Evolutionary conservation across 192 early-diverging fungal genomes (phyloP), one percentile per base, ranked within the genome.

Genomic region (Chytriomyces sp.): DNA sequence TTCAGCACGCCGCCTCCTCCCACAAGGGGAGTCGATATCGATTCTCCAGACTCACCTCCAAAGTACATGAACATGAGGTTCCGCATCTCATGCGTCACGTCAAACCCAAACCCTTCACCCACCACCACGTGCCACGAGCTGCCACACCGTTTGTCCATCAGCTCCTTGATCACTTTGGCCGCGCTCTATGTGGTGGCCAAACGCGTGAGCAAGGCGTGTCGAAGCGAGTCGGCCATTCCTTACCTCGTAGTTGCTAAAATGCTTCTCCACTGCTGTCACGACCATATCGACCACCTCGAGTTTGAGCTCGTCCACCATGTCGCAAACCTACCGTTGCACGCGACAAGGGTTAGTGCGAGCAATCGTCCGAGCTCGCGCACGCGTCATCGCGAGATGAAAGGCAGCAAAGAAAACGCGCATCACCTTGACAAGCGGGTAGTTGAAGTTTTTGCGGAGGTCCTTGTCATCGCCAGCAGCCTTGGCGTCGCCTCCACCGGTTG

Each of bases 51-150:
- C n/a, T n/a, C 76, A 36, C 84, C 84, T 38, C 84, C 86, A 80
- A 88, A 88, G 54, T 85, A 88, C 84, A 88, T 86, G 72, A 83
- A 86, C 65, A 88, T 77, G 44, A 85, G 61, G 55, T 82, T 86
- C 39, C 72, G 52, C 72, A 83, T 75, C 64, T 88, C 86, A 64
- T 88, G 82, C 22, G 86, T 88, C 32, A 88, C 75, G 66, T 88
- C 86, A 73, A 85, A 88, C 17, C 85, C 86, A 64, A 86, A 88
- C 7, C 86, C 86, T 77, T 88, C 86, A 12, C 86, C 86, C n/a
- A 88, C 81, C 12, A 88, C 82, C 3, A 81, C 80, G 40, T 88
- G 86, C 86, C 86, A 88, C 7, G 85, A 84, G 59, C 73, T 85
- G 5, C 86, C 86, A 70, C 80, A 82, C 36, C 83, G 77, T 68